Percentiles rank a stretch among this genome's conserved stretches.
Evolutionary conservation across 1,139 yeast genomes (phyloP).

Genomic region (Scheffersomyces stambukii): DNA sequence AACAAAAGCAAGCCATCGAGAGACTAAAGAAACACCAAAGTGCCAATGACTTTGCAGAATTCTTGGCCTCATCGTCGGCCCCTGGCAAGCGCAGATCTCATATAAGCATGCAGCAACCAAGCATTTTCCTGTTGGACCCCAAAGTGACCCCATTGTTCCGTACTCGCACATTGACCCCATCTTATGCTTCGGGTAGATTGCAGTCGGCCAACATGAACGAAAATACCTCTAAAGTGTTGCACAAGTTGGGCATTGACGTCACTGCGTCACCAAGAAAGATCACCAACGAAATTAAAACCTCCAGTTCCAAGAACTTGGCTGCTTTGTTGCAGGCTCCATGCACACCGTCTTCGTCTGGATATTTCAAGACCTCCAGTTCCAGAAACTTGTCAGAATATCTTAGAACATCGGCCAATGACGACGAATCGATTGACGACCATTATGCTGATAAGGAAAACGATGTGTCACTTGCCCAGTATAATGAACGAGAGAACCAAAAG

Average conservation of each 20-base stretch:
- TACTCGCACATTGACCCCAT: slow-evolving; percentile 27
- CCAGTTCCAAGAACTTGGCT: slow-evolving; percentile 42
- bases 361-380: slow-evolving; percentile 45
- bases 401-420: slow-evolving; percentile 4
- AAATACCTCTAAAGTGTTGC: slow-evolving; percentile 34
- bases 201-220: slow-evolving; percentile 7
- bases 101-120: slow-evolving; percentile 21
- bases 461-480: slow-evolving; percentile 9
- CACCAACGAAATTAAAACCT: slow-evolving; percentile 32
- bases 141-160: slow-evolving; percentile 30
- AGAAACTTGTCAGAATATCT: slow-evolving; percentile 33
- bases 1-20: slow-evolving; percentile 29
- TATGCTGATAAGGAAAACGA: slow-evolving; percentile 2
- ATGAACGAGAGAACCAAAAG: slow-evolving; percentile 7
- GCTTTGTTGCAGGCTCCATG: slow-evolving; percentile 21
- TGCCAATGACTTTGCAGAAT: slow-evolving; percentile 23
- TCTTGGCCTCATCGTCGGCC: slow-evolving; percentile 9
- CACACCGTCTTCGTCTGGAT: slow-evolving; percentile 14
- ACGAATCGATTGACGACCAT: slow-evolving; percentile 2
- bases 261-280: slow-evolving; percentile 22
- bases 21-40: slow-evolving; percentile 28
- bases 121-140: slow-evolving; percentile 36
- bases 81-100: no score
- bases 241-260: slow-evolving; percentile 42
- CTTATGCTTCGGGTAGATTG: background rate